Conservation (phyloP, 352 stramenopile genomes). For the Globisporangium cylindrosporum region DNA sequence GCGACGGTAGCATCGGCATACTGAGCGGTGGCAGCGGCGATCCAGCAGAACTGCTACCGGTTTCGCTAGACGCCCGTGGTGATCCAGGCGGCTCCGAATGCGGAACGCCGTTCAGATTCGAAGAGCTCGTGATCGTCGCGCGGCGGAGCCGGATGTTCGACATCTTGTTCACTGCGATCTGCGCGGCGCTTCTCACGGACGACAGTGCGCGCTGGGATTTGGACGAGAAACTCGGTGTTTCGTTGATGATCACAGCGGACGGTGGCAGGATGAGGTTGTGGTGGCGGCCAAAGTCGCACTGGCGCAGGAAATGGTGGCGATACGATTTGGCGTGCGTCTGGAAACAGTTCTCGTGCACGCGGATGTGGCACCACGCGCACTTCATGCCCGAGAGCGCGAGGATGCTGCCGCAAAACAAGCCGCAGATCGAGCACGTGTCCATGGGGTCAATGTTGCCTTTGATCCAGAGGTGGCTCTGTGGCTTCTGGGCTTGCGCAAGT, state of each 20-base stretch:
- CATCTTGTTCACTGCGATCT: slow-evolving; percentile 72
- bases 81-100: slow-evolving; percentile 5
- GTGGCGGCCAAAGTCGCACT: slow-evolving; percentile 73
- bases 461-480: slow-evolving; percentile 64
- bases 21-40: slow-evolving; percentile 7
- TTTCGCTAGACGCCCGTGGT: slow-evolving; percentile 11
- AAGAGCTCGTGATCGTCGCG: slow-evolving; percentile 20
- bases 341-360: slow-evolving; percentile 81
- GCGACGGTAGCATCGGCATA: slow-evolving; percentile 9
- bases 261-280: slow-evolving; percentile 64
- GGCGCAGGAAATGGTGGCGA: slow-evolving; percentile 35
- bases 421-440: slow-evolving; percentile 76
- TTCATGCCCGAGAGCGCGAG: slow-evolving; percentile 78
- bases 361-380: slow-evolving; percentile 78
- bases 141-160: slow-evolving; percentile 63
- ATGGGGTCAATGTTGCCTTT: slow-evolving; percentile 85
- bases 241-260: slow-evolving; percentile 48
- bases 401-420: slow-evolving; percentile 78
- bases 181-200: slow-evolving; percentile 58
- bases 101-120: slow-evolving; percentile 10
- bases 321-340: slow-evolving; percentile 25
- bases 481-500: slow-evolving; percentile 18
- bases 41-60: slow-evolving; percentile 1
- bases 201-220: slow-evolving; percentile 69
- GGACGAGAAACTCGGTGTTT: slow-evolving; percentile 32